Conservation (phyloP, 164 flowering plant genomes). For the Magnolia changhungtana region DNA sequence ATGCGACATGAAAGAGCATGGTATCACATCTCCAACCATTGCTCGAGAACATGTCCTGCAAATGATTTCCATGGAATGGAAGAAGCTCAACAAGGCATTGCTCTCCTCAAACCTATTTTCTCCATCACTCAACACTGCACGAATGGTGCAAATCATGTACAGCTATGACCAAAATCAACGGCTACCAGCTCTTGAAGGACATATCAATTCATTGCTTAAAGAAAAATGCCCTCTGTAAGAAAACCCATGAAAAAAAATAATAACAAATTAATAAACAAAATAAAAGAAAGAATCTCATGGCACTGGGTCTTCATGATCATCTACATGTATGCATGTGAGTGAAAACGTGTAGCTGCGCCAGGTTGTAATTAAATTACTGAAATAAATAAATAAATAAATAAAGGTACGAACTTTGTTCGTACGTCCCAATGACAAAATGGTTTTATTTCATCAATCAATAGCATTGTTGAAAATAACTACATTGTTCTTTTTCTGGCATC, state of each 20-base stretch:
- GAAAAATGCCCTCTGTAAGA: slow-evolving; percentile 9
- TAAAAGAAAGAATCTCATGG: no score
- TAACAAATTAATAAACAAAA: no score
- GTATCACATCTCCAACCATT: slow-evolving; percentile 11
- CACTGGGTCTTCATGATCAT: no score
- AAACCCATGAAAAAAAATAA: neutral
- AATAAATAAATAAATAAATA: no score
- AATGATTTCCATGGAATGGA: slow-evolving; percentile 48
- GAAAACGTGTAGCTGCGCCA: no score
- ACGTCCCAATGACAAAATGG: no score
- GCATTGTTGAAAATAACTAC: no score
- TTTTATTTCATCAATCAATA: no score
- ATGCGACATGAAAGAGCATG: slow-evolving; percentile 37
- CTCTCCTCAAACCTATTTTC: slow-evolving; percentile 34
- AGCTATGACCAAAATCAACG: slow-evolving; percentile 34
- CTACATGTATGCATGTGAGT: no score
- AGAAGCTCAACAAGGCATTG: slow-evolving; percentile 43
- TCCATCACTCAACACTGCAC: slow-evolving; percentile 38
- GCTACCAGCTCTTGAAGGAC: slow-evolving; percentile 36
- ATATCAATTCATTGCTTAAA: slow-evolving; percentile 8
- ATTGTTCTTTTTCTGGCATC: no score
- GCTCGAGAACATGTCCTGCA: slow-evolving; percentile 25
- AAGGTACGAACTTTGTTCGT: no score
- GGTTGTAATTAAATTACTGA: no score
- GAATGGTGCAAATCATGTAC: slow-evolving; percentile 53